Conservation (phyloP, 2,329 filamentous ascomycete species). For the Pyrenochaeta sp. region DNA sequence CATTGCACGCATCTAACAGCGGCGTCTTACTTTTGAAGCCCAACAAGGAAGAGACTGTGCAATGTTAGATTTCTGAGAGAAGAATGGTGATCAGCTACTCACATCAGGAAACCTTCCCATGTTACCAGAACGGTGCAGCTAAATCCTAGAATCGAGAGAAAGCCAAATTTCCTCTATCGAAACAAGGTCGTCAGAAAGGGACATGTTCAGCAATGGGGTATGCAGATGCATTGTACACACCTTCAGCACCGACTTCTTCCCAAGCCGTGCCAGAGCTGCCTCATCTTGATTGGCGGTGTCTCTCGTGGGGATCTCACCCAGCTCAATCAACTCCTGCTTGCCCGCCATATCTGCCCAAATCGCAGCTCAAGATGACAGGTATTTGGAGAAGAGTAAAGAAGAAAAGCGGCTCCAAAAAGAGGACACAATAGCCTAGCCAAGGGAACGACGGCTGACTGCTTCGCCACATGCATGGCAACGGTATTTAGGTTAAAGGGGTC, state of each 20-base stretch:
- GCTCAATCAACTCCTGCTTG: conserved; percentile 10
- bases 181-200: no score
- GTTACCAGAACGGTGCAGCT: conserved; percentile 40
- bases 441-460: no score
- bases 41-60: no score
- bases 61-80: background rate
- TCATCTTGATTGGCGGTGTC: conserved; percentile 25
- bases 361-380: no score
- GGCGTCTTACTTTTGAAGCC: conserved; percentile 19
- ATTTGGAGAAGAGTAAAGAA: no score
- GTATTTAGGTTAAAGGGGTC: no score
- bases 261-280: conserved; percentile 26
- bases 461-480: no score
- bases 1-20: no score
- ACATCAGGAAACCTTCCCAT: conserved; percentile 39
- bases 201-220: no score
- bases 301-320: conserved; percentile 9
- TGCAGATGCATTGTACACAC: conserved; percentile 3
- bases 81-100: background rate
- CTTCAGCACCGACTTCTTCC: conserved; percentile 36
- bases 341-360: no score
- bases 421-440: no score
- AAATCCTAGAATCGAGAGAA: conserved; percentile 36
- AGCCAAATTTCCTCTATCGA: conserved; percentile 35
- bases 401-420: no score